These are phyloP conservation scores for Penicillium sp. DNA, from an alignment of 2,329 filamentous ascomycete genomes.

Conservation along the genomic window DNA sequence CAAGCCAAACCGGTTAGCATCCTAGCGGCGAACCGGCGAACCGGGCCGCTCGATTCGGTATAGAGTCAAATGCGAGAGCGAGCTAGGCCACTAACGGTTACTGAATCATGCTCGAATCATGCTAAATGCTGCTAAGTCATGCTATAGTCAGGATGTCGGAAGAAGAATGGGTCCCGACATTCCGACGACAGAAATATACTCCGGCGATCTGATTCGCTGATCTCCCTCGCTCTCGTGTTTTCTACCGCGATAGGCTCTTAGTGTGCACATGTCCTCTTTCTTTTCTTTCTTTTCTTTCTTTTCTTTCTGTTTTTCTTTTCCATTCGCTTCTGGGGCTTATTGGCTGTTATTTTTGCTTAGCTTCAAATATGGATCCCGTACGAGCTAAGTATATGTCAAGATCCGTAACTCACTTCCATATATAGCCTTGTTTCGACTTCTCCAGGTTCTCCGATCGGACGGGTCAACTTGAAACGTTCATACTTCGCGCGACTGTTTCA, in stretches of 20 bases:
- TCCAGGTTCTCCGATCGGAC: conserved; percentile 1
- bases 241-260: not conserved
- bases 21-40: not conserved
- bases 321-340: not conserved
- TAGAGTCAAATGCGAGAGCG: not conserved
- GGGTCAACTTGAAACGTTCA: conserved; percentile 20
- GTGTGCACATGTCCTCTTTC: too few species aligned
- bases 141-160: conserved; percentile 4
- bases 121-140: not conserved
- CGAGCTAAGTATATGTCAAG: too few species aligned
- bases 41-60: not conserved
- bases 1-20: not conserved
- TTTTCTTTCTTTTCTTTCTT: not conserved
- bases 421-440: not conserved
- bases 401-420: too few species aligned
- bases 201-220: conserved; percentile 6
- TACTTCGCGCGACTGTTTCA: conserved; percentile 22
- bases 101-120: not conserved
- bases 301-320: not conserved
- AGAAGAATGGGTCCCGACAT: conserved; percentile 9
- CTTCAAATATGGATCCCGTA: too few species aligned
- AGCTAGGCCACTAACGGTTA: not conserved
- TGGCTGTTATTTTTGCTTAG: too few species aligned
- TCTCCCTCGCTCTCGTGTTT: not conserved
- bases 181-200: conserved; percentile 2